Base-by-base conservation (phyloP, 2,329 filamentous ascomycete species). In the Aspergillus clavatus region DNA sequence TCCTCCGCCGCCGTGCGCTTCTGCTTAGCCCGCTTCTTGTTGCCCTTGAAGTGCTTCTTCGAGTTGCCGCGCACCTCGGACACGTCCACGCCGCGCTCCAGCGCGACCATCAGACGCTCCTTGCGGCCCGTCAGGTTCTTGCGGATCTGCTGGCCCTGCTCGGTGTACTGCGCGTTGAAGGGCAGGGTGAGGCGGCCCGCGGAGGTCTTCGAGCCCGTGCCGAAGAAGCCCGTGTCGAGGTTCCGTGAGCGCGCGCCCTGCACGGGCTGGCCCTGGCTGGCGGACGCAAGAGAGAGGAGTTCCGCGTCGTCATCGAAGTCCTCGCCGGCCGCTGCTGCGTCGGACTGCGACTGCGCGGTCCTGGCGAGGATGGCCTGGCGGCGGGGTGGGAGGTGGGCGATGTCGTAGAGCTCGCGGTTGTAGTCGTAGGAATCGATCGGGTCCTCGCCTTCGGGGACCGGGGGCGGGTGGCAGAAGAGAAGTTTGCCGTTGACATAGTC, bases 401-500 rank as follows among this genome's bases (percentile, higher is more conserved):
- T 75, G 60, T 95, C 86, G 68, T 97, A 97, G 4, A 97, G 81
- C 47, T 94, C 90, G 40, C 77, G 74, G 71, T 98, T 98, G 77
- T 97, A 98, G 43, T 84, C 80, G 39, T 73, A 72, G 0, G 81
- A 74, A 56, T 96, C 86, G 29, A 86, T 80, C n/a, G 58, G 55
- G 1, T 60, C 51, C 38, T 62, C 53, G 37, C 57, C 59, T 27
- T 65, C 63, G 2, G 73, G 44, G 2, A 51, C 41, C 0, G 90
- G 90, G 0, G 93, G 93, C 4, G 93, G 90, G 59, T 91, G 84
- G 55, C 89, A 93, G 72, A 86, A 97, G 5, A 97, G 79, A 0
- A 98, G 79, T 71, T 96, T 97, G 51, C 93, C 93, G 64, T 86
- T 95, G 56, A 98, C 93, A 61, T 97, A 98, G 71, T 98, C 93